These are phyloP conservation scores for Oemleria cerasiformis DNA, from an alignment of 306 rosid genomes.

Conservation along the genomic window DNA sequence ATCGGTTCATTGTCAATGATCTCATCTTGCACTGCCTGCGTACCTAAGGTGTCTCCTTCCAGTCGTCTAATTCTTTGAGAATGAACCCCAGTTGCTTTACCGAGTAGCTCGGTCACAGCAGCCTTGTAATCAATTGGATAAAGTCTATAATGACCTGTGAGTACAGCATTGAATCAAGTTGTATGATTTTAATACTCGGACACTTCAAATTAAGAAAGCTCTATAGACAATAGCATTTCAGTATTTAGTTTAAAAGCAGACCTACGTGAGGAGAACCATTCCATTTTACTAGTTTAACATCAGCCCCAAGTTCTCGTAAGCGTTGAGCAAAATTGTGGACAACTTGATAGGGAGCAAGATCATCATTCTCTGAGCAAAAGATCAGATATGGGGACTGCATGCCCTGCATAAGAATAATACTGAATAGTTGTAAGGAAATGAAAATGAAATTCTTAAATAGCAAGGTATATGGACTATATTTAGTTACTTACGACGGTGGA, in stretches of 20 bases:
- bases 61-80: slow-evolving; percentile 33
- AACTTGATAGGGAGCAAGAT: slow-evolving; percentile 75
- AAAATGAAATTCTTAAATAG: slow-evolving; percentile 4
- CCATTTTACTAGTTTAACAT: slow-evolving; percentile 80
- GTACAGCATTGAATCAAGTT: slow-evolving; percentile 14
- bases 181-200: slow-evolving; percentile 6
- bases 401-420: slow-evolving; percentile 52
- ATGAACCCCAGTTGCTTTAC: slow-evolving; percentile 61
- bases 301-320: slow-evolving; percentile 73
- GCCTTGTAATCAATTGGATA: slow-evolving; percentile 68
- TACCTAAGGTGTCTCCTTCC: slow-evolving; percentile 46
- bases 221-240: not conserved
- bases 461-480: not conserved
- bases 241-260: slow-evolving; percentile 38
- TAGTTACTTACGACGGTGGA: slow-evolving; percentile 67
- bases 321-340: slow-evolving; percentile 68
- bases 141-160: slow-evolving; percentile 70
- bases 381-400: slow-evolving; percentile 88
- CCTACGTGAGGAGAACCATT: slow-evolving; percentile 86
- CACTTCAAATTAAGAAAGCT: not conserved
- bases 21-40: slow-evolving; percentile 42
- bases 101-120: slow-evolving; percentile 61
- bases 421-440: slow-evolving; percentile 11
- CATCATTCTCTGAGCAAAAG: slow-evolving; percentile 79
- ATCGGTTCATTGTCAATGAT: slow-evolving; percentile 39